Base-by-base conservation (phyloP, 345 rosid species). In the Trapa incisa region DNA sequence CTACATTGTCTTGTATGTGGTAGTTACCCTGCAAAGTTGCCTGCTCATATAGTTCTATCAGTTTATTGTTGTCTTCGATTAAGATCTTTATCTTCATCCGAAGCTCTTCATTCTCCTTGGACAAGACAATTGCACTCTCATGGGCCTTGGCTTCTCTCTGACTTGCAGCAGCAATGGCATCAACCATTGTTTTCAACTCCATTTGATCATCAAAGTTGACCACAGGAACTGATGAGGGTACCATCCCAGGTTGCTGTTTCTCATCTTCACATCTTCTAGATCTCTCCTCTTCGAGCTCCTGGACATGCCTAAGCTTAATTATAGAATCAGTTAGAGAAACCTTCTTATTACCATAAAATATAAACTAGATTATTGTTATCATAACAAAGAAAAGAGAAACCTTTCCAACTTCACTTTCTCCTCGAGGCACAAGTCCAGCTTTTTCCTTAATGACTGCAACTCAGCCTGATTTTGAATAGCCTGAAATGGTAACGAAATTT, bases 121-220 rank as follows among this genome's bases (percentile, higher is more conserved):
- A 82, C 64, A 91, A 74, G 74, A 71, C 78, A 62, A 79, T 75
- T 61, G 96, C 88, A 64, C 71, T 85, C 78, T 88, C 88, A 76
- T 81, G 96, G 72, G 91, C 96, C 80, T 87, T 87, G 16, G 99
- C 99, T 77, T 94, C 97, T 80, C 87, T 85, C 73, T 89, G 83
- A 80, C 93, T 94, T 68, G 84, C 97, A 67, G 89, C 83, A 71
- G 96, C 97, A 70, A 94, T 94, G 70, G 93, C 96, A 75, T 94
- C 97, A 66, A 94, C 99, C 99, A 94, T 91, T 70, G 95, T 86
- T 75, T 89, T 82, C 65, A 91, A 82, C 77, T 94, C 99, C 75
- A 86, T 70, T 76, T 89, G 97, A 70, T 84, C 96, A 76, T 79
- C 79, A 71, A 43, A 33, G 68, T 71, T 71, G 67, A 74, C 35